Conservation (phyloP, 83 land plant genomes). For the Picea abies region DNA sequence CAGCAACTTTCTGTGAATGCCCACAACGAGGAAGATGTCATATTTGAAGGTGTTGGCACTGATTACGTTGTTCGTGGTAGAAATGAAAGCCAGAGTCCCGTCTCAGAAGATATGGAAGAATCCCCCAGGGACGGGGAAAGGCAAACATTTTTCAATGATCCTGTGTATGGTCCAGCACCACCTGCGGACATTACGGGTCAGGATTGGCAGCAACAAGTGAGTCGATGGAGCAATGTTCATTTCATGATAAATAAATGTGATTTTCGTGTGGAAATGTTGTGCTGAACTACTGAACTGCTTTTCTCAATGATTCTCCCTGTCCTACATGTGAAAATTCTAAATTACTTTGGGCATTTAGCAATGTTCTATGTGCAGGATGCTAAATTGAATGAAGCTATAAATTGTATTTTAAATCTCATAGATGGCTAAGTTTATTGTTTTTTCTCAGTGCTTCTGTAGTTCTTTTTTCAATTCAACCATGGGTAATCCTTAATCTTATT, state of each 20-base stretch:
- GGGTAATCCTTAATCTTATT: not conserved
- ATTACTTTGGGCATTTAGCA: too few relatives aligned
- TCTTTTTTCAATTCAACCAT: not conserved
- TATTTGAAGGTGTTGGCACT: slow-evolving; percentile 92
- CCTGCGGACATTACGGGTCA: slow-evolving; percentile 62
- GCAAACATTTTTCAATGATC: slow-evolving; percentile 73
- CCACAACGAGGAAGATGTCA: slow-evolving; percentile 79
- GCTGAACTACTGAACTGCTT: not conserved
- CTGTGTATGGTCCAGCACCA: slow-evolving; percentile 88
- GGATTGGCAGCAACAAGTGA: slow-evolving; percentile 79
- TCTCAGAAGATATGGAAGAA: slow-evolving; percentile 99
- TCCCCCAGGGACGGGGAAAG: slow-evolving; percentile 80
- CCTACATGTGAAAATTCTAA: not conserved
- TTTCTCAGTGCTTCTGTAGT: not conserved
- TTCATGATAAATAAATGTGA: not conserved
- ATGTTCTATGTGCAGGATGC: slow-evolving; percentile 6
- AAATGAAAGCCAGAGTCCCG: slow-evolving; percentile 73
- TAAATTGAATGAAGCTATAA: not conserved
- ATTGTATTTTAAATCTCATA: not conserved
- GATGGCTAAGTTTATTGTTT: not conserved
- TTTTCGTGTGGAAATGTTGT: not conserved
- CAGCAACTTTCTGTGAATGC: slow-evolving; percentile 35
- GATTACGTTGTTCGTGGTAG: slow-evolving; percentile 70
- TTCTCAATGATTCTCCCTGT: not conserved
- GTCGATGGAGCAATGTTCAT: slow-evolving; percentile 21